These are phyloP conservation scores for Leishmania major DNA, from an alignment of 208 protist genomes.

Conservation along the genomic window DNA sequence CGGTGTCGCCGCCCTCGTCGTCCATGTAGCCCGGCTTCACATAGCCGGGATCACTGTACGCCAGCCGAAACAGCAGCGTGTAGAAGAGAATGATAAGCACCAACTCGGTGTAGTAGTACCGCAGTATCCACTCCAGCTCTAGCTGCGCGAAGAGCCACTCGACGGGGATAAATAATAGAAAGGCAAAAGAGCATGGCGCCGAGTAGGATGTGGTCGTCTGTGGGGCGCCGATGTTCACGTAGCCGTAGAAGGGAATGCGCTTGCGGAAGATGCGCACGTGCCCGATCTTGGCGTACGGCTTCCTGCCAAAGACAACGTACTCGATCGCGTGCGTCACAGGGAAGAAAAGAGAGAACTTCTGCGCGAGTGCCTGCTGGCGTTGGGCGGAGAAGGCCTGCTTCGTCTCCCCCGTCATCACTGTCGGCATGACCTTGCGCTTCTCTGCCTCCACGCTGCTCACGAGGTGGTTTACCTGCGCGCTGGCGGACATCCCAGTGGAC, in stretches of 20 bases:
- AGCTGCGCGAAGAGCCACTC: constrained; percentile 40
- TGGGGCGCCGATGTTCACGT: constrained; percentile 64
- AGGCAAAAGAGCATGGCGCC: constrained; percentile 34
- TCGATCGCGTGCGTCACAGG: constrained; percentile 71
- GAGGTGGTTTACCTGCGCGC: constrained; percentile 56
- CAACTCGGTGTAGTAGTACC: constrained; percentile 30
- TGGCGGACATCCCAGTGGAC: constrained; percentile 53
- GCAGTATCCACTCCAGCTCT: constrained; percentile 42
- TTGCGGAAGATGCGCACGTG: constrained; percentile 82
- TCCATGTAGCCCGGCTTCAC: constrained; percentile 74
- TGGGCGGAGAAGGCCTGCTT: constrained; percentile 68
- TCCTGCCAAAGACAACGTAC: constrained; percentile 75
- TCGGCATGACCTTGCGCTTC: constrained; percentile 61
- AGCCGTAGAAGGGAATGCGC: constrained; percentile 61
- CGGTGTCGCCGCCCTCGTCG: constrained; percentile 15
- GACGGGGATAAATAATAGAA: constrained; percentile 35
- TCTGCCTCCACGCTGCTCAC: constrained; percentile 47
- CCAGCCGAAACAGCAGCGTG: constrained; percentile 41
- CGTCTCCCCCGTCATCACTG: constrained; percentile 65
- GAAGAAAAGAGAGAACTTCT: constrained; percentile 74
- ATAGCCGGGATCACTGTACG: constrained; percentile 85
- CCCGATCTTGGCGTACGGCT: constrained; percentile 63
- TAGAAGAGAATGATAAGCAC: constrained; percentile 54
- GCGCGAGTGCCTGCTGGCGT: constrained; percentile 53
- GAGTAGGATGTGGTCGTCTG: constrained; percentile 78